Conservation (phyloP, 2,329 filamentous ascomycete genomes). For the Escovopsis sp. region DNA sequence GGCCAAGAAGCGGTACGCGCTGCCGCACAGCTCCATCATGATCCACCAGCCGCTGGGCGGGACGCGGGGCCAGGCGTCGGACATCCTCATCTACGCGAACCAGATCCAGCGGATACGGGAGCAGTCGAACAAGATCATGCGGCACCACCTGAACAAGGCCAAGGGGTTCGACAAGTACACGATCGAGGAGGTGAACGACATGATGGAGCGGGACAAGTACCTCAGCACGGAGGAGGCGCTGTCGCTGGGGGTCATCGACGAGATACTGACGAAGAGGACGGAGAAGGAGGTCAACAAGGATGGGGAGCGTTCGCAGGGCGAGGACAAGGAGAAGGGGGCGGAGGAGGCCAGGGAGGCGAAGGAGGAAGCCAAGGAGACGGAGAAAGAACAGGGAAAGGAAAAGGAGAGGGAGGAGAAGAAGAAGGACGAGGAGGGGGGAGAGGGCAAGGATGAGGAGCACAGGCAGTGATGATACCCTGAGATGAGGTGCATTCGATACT, state of each 20-base stretch:
- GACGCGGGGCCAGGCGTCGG: conserved; percentile 48
- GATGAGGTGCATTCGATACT: too few species aligned
- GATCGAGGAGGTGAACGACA: conserved; percentile 70
- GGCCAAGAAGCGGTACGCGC: conserved; percentile 67
- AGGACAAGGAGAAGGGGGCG: conserved; percentile 2
- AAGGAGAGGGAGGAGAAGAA: conserved; percentile 6
- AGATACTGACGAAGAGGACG: conserved; percentile 58
- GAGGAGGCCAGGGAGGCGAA: conserved; percentile 9
- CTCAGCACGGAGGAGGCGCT: conserved; percentile 77
- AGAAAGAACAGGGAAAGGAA: too few species aligned
- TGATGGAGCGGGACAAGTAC: conserved; percentile 97
- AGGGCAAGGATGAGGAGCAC: too few species aligned
- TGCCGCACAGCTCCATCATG: conserved; percentile 94
- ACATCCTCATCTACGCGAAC: conserved; percentile 94
- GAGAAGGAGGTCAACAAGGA: conserved; percentile 20
- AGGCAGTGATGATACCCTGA: too few species aligned
- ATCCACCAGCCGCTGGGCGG: conserved; percentile 85
- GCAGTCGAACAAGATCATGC: conserved; percentile 83
- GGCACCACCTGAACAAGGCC: conserved; percentile 65
- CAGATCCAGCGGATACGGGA: conserved; percentile 80
- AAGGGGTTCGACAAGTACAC: conserved; percentile 61
- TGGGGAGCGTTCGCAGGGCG: conserved; percentile 2
- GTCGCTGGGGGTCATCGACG: conserved; percentile 82
- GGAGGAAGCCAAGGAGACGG: conserved; percentile 5
- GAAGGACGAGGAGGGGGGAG: too few species aligned